Evolutionary conservation across 1,139 yeast genomes (phyloP), one percentile per base, ranked within the genome.

Genomic region (Yamadazyma atmosphaerica): DNA sequence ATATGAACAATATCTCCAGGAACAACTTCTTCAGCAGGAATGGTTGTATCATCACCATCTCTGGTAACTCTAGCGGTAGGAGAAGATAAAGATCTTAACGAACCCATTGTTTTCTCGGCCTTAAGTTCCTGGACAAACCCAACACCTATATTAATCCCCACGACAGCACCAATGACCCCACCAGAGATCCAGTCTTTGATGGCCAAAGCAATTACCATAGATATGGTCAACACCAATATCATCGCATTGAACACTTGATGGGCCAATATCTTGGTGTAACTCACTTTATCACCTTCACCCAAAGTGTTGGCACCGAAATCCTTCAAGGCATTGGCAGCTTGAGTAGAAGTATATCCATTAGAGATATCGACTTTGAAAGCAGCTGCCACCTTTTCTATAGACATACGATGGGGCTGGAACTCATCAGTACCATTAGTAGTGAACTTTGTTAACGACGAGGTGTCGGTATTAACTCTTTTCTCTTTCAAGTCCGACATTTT

Each of bases 21-120:
- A 11, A 83, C 92, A 21, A 85, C 79, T n/a, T 75, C 80, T 41
- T 73, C 77, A 0, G 90, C 81, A 9, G 84, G 76, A 28, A 86
- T 68, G 2, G 81, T 78, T 18, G 60, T 53, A 45, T 80, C 83
- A 24, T 68, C 68, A 33, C 88, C 89, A 50, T 79, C 68, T 59
- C 95, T 73, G 38, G 80, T 68, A 10, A 81, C 88, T 37, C 77
- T 68, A 0, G 94, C 92, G 3, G 85, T 75, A 11, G 94, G 90
- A 1, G 90, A 80, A 37, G 86, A 76, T 42, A 86, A 72, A 3
- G 81, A 74, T 44, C 80, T 72, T 39, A 86, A 72, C 1, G 90
- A 81, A 24, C 84, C 87, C 89, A 86, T 85, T 1, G 94, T 85
- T 58, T 83, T 79, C 50, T 85, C 92, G 2, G 94, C 94, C 44